Conservation (phyloP, 2,329 filamentous ascomycete species). For the Colletotrichum orchidophilum region DNA sequence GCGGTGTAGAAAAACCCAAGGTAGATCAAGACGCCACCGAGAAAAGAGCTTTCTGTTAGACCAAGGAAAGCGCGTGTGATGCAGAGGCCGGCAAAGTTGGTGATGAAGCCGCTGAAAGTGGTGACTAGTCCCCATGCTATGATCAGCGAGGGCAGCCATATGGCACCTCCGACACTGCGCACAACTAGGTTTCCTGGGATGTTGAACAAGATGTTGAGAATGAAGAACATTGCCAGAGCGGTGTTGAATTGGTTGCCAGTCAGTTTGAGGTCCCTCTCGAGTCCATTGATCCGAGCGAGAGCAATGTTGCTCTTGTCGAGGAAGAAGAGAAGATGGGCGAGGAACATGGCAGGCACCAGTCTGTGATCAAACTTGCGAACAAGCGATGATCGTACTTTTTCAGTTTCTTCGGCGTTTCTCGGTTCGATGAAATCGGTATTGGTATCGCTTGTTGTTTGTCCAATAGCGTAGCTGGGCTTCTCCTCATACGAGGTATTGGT, state of each 20-base stretch:
- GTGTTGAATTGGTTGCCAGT: constrained; percentile 33
- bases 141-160: constrained; percentile 35
- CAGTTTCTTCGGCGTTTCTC: neutral
- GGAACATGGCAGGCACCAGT: constrained; percentile 29
- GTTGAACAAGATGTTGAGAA: constrained; percentile 37
- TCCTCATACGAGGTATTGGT: neutral
- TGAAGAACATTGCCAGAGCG: constrained; percentile 37
- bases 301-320: constrained; percentile 34
- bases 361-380: constrained; percentile 32
- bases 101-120: constrained; percentile 36
- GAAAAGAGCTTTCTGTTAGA: constrained; percentile 37
- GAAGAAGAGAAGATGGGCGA: constrained; percentile 31
- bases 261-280: constrained; percentile 27
- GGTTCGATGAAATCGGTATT: neutral
- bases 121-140: constrained; percentile 38
- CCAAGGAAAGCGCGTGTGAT: constrained; percentile 37
- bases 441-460: neutral
- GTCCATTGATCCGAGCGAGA: constrained; percentile 34
- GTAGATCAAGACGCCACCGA: constrained; percentile 38
- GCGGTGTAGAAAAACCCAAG: constrained; percentile 40
- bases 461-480: neutral
- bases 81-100: constrained; percentile 35
- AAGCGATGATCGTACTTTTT: neutral
- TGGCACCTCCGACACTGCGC: constrained; percentile 35
- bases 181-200: constrained; percentile 38